Evolutionary conservation across 2,329 filamentous ascomycete species (phyloP).

Genomic region (Epicoccum sorghinum): DNA sequence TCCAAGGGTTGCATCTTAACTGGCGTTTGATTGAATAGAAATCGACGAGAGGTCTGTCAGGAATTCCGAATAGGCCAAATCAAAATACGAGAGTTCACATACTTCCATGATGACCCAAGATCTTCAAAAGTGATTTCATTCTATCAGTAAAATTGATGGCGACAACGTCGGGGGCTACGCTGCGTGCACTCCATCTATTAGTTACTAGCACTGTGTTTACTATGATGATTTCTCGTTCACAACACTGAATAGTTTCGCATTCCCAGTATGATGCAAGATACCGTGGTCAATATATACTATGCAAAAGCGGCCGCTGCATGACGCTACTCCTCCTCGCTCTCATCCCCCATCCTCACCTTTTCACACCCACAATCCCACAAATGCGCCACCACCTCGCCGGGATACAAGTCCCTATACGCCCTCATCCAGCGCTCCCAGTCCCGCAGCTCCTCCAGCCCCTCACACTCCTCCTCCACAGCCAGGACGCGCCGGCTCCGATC

Average conservation of each 20-base stretch:
- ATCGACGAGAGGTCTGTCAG: no score
- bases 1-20: slow-evolving; percentile 5
- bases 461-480: neutral
- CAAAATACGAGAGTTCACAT: no score
- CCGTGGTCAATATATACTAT: neutral
- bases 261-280: neutral
- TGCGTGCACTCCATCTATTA: no score
- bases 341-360: neutral
- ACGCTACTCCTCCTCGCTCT: neutral
- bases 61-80: no score
- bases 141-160: no score
- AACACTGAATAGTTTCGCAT: no score
- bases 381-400: slow-evolving; percentile 16
- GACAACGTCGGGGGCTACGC: no score
- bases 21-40: slow-evolving; percentile 3
- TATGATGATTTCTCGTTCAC: no score
- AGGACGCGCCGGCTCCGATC: neutral
- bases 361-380: slow-evolving; percentile 38
- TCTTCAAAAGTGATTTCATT: no score
- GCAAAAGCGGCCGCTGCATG: no score
- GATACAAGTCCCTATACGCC: slow-evolving; percentile 26
- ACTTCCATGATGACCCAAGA: no score
- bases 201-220: no score
- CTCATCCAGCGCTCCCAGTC: slow-evolving; percentile 20
- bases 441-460: neutral